Conservation (phyloP, 2,329 filamentous ascomycete species). For the Xylariaceae sp. region DNA sequence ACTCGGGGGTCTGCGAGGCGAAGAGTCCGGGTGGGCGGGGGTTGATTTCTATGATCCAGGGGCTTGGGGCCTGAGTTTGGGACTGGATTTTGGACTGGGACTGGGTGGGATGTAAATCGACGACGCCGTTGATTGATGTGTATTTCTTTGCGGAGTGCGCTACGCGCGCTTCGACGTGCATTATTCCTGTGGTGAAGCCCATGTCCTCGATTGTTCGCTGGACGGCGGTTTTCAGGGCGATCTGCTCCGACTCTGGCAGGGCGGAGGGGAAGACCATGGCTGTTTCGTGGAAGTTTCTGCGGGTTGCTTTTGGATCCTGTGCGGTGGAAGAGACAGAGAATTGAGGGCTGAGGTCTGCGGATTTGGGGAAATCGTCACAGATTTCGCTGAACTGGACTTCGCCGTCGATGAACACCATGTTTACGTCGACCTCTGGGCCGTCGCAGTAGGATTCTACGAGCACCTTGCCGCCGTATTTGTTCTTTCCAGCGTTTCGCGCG, state of each 20-base stretch:
- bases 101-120: slow-evolving; percentile 12
- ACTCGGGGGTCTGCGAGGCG: slow-evolving; percentile 25
- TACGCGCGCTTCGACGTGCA: slow-evolving; percentile 29
- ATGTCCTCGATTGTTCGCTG: slow-evolving; percentile 17
- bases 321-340: too few species aligned
- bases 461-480: slow-evolving; percentile 13
- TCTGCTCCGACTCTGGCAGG: slow-evolving; percentile 23
- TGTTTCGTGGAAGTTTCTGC: slow-evolving; percentile 27
- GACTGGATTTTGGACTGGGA: not conserved
- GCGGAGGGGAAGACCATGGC: slow-evolving; percentile 29
- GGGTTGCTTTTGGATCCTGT: not conserved
- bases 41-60: slow-evolving; percentile 30
- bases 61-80: slow-evolving; percentile 3
- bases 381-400: slow-evolving; percentile 29
- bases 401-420: slow-evolving; percentile 26
- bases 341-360: slow-evolving; percentile 16
- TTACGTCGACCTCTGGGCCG: slow-evolving; percentile 30
- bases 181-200: slow-evolving; percentile 26
- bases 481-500: slow-evolving; percentile 2
- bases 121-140: slow-evolving; percentile 2
- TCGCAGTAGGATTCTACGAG: slow-evolving; percentile 28
- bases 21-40: slow-evolving; percentile 27
- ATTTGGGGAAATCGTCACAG: slow-evolving; percentile 30
- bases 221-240: slow-evolving; percentile 17
- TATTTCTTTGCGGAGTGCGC: slow-evolving; percentile 23